phyloP scores from a whole-genome alignment of 305 asterid species.

The Withania somnifera region DNA sequence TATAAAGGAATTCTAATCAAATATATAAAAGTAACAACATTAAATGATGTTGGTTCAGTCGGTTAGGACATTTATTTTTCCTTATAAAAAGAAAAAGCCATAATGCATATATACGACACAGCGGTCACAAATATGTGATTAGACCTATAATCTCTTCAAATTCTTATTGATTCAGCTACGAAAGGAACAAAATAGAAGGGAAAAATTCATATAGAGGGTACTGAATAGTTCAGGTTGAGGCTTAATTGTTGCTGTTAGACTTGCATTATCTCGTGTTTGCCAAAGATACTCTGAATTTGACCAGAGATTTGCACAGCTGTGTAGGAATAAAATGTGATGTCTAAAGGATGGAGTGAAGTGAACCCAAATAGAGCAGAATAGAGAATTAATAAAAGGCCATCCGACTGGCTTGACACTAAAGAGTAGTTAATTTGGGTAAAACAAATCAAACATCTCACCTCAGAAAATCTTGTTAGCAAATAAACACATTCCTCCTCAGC shows the following conservation, averaged over 20 bases:
- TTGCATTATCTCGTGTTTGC: background rate
- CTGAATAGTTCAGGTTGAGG: background rate
- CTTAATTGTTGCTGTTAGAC: background rate
- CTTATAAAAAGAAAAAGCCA: background rate
- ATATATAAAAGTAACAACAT: background rate
- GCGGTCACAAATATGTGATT: background rate
- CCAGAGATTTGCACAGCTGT: background rate
- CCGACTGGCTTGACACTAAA: background rate
- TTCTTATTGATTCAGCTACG: background rate
- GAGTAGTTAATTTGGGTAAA: background rate
- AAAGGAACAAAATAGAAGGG: background rate
- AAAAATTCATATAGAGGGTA: background rate
- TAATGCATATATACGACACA: background rate
- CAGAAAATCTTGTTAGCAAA: conserved; percentile 22
- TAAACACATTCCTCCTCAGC: conserved; percentile 37
- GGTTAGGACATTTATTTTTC: background rate
- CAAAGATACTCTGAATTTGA: background rate
- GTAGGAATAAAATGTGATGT: background rate
- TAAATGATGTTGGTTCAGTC: background rate
- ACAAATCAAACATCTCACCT: conserved; percentile 12
- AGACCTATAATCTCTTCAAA: background rate
- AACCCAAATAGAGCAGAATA: background rate
- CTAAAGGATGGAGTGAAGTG: background rate
- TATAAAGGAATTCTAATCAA: background rate
- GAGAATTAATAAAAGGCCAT: background rate